Base-by-base conservation (phyloP, 2,329 filamentous ascomycete genomes). In the Periconia digitata region DNA sequence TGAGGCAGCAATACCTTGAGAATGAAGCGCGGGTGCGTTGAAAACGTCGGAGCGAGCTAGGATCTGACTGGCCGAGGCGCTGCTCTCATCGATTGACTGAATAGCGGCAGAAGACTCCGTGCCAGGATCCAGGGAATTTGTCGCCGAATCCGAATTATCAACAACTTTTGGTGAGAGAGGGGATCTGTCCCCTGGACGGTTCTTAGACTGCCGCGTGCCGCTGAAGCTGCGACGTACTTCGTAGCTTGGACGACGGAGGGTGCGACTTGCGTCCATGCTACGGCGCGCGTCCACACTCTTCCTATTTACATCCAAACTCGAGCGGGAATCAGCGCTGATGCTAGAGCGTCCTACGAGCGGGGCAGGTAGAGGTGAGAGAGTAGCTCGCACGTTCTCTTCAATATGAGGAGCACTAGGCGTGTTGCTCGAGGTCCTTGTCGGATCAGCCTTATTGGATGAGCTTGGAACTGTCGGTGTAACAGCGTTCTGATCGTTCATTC, bases 21-120 rank as follows among this genome's bases (percentile, higher is more conserved):
- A 47, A 43, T 66, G 55, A 16, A 91, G 82, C 0, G 86, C 89
- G 15, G 90, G 90, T 21, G 85, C 86, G 56, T 88, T 85, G 62
- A 99, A 97, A 8, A 96, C 87, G 59, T 94, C 90, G 59, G 91
- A 96, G 27, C 89, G 85, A 44, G 84, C 82, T 8, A 99, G 75
- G 32, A 97, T 96, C 70, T 96, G 91, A 66, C 92, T 97, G 2
- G 89, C 92, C 3, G 92, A 95, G 40, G 87, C 85, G 47, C 79
- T 78, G n/a, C 79, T 83, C 49, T 92, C 89, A 36, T 92, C 87
- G 24, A 73, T 64, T 2, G 71, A 74, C 47, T 74, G 89, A 3
- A 85, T 78, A 1, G 86, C 78, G 24, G 86, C 75, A 2, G 85
- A 89, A 1, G 88, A 92, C 47, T 87, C 83, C 5, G 85, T 90